A percentile compares a stretch with the other conserved stretches of the same genome.
These are phyloP conservation scores for Mikania micrantha DNA, from an alignment of 129 eudicot species.

Conservation along the genomic window DNA sequence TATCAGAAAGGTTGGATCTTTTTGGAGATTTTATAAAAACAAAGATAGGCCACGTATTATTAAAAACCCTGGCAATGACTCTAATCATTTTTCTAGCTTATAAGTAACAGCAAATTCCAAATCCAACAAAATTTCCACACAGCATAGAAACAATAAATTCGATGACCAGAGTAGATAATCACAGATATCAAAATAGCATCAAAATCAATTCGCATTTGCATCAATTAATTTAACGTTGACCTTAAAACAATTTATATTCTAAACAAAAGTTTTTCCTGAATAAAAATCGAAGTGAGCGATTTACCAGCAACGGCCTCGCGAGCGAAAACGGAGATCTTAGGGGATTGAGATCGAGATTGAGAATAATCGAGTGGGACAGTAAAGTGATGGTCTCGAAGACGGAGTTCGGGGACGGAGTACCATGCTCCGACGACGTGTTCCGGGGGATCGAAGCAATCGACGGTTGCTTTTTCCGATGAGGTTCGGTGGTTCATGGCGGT, in stretches of 20 bases:
- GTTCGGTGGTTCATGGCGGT: neutral
- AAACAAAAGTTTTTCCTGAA: neutral
- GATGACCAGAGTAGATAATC: neutral
- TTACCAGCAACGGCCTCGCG: conserved; percentile 83
- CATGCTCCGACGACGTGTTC: conserved; percentile 53
- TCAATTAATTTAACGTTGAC: neutral
- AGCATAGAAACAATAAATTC: neutral
- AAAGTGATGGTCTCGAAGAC: conserved; percentile 82
- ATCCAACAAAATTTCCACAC: conserved; percentile 10
- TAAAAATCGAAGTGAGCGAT: neutral
- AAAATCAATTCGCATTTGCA: neutral
- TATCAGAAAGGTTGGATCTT: neutral
- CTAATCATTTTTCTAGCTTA: neutral
- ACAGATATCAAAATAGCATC: neutral
- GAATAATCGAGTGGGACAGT: conserved; percentile 84
- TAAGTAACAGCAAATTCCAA: neutral
- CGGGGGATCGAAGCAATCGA: neutral
- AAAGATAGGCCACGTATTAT: neutral
- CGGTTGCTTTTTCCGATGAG: neutral
- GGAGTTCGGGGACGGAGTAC: conserved; percentile 88
- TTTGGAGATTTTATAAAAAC: neutral
- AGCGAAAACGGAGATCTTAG: conserved; percentile 62
- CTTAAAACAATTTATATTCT: neutral
- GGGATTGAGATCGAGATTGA: conserved; percentile 2
- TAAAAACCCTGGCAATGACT: neutral